phyloP scores from a whole-genome alignment of 2,329 filamentous ascomycete species.

The Teratosphaeriaceae sp. region DNA sequence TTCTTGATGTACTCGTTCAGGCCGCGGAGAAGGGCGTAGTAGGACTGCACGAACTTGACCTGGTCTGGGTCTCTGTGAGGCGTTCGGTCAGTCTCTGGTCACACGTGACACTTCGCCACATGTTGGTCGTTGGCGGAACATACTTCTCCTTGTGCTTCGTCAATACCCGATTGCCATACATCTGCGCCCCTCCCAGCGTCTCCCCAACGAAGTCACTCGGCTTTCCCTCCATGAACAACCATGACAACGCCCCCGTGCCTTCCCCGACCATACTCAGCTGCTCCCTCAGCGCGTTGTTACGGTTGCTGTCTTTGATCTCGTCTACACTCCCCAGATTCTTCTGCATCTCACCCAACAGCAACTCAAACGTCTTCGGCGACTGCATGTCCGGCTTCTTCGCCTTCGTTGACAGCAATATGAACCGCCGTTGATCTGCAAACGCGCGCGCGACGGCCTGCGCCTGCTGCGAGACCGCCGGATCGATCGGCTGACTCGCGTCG shows the following conservation, averaged over 20 bases:
- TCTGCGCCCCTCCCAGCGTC: constrained; percentile 75
- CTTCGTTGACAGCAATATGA: constrained; percentile 81
- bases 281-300: constrained; percentile 66
- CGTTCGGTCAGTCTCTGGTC: not conserved
- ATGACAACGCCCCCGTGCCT: constrained; percentile 81
- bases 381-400: constrained; percentile 83
- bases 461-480: constrained; percentile 60
- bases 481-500: constrained; percentile 68
- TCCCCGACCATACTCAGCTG: constrained; percentile 85
- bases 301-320: constrained; percentile 75
- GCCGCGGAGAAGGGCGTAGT: constrained; percentile 82
- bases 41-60: constrained; percentile 84
- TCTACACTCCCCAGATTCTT: constrained; percentile 71
- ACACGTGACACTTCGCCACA: not conserved
- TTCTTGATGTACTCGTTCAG: constrained; percentile 79
- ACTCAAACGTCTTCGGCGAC: constrained; percentile 59
- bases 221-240: constrained; percentile 78
- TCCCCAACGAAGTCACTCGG: constrained; percentile 83
- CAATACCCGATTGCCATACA: constrained; percentile 89
- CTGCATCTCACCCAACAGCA: constrained; percentile 81
- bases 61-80: constrained; percentile 64
- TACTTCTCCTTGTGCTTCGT: constrained; percentile 83
- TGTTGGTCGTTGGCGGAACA: constrained; percentile 19
- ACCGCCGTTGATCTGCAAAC: constrained; percentile 80
- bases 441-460: constrained; percentile 56